These are phyloP conservation scores for Lineolata rhizophorae DNA, from an alignment of 495 filamentous ascomycete species.

Conservation along the genomic window DNA sequence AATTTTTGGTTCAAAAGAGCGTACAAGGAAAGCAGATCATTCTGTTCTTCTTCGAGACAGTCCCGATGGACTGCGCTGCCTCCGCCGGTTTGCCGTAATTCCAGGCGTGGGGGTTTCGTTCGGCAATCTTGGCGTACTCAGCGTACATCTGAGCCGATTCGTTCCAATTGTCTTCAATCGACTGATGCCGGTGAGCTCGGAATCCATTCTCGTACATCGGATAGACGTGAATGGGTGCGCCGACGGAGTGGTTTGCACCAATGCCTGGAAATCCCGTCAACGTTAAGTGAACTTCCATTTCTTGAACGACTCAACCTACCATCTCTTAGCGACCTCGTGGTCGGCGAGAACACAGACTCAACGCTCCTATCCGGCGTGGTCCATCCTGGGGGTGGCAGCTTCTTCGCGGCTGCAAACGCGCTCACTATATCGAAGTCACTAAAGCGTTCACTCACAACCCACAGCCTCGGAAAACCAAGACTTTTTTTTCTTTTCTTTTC, in stretches of 20 bases:
- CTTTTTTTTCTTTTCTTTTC: background rate
- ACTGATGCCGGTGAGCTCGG: constrained; percentile 25
- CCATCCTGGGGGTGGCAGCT: constrained; percentile 27
- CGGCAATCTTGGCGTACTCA: constrained; percentile 25
- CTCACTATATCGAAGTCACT: constrained; percentile 12
- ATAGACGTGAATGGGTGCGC: constrained; percentile 31
- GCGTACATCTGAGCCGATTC: constrained; percentile 29
- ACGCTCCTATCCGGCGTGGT: constrained; percentile 18
- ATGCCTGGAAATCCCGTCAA: constrained; percentile 16
- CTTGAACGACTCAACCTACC: constrained; percentile 17
- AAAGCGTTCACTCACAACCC: too few relatives aligned
- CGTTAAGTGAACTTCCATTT: constrained; percentile 2
- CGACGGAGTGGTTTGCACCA: constrained; percentile 24
- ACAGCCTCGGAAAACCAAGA: too few relatives aligned
- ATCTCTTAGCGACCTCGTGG: constrained; percentile 12
- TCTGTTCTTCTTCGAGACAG: constrained; percentile 25
- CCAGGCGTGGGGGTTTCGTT: constrained; percentile 24
- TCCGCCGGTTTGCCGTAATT: constrained; percentile 21
- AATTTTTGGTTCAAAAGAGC: constrained; percentile 1
- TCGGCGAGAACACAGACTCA: constrained; percentile 17
- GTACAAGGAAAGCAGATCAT: constrained; percentile 32
- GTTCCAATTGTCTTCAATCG: constrained; percentile 23
- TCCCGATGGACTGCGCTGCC: constrained; percentile 20
- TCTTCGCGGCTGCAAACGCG: constrained; percentile 14
- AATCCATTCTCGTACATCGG: constrained; percentile 31